A percentile compares a stretch with the other conserved stretches of the same genome.
These are phyloP conservation scores for Jaltomata sinuosa DNA, from an alignment of 257 asterid species.

Conservation along the genomic window DNA sequence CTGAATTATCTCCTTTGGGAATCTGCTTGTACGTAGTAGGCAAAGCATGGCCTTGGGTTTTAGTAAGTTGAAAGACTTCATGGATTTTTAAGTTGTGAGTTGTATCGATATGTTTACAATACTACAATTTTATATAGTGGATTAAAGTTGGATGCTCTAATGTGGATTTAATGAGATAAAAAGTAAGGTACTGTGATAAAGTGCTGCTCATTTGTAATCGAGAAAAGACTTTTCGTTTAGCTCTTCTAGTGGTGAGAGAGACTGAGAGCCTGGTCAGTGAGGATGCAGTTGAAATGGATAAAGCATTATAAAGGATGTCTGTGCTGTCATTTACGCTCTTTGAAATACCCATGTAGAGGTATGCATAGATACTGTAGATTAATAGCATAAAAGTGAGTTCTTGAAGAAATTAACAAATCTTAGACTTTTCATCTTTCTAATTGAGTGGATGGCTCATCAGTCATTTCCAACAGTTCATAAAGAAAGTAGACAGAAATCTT, in stretches of 20 bases:
- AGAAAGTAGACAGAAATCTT: neutral
- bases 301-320: neutral
- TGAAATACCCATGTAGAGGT: neutral
- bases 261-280: neutral
- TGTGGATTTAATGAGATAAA: neutral
- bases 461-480: neutral
- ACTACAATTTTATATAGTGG: neutral
- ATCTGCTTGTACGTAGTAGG: neutral
- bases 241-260: neutral
- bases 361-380: neutral
- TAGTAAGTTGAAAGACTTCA: neutral
- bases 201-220: neutral
- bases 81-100: neutral
- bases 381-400: neutral
- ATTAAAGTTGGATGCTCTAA: neutral
- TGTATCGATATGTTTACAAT: neutral
- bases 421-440: neutral
- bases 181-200: neutral
- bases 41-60: neutral
- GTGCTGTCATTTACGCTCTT: neutral
- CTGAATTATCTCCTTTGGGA: neutral
- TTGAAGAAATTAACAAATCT: neutral
- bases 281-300: neutral
- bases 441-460: neutral
- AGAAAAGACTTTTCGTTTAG: neutral